Base-by-base conservation (phyloP, 305 asterid species). In the Fraxinus greggii region DNA sequence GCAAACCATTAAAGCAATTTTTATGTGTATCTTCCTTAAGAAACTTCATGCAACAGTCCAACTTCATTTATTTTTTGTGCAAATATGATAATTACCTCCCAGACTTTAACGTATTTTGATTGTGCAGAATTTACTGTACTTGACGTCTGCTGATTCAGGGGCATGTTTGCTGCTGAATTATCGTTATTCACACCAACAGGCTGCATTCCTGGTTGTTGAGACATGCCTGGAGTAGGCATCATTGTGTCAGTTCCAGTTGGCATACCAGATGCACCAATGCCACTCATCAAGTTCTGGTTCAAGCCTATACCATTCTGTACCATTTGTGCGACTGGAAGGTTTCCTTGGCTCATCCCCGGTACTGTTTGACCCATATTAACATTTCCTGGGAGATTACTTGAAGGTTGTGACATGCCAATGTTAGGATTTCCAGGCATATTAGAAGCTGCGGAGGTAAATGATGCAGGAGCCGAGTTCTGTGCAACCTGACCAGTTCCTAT, bases 201-300 rank as follows among this genome's bases (percentile, higher is more conserved):
- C 87, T 90, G 98, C 93, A 92, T 88, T 85, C 93, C 97, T 78
- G 87, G 91, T 79, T 91, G 97, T 83, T 90, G 99, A 74, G 92
- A 79, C 93, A 93, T 93, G 78, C 97, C 98, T 78, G 95, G 93
- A 84, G 97, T 89, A 82, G 97, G 94, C 80, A 92, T 92, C 97
- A 96, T 95, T 76, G 90, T 75, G 77, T 92, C 93, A 81, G 81
- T 88, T 79, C 92, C 97, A 79, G 98, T 86, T 81, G 97, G 84
- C 83, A 92, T 81, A 85, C 89, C 85, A 76, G 97, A 83, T 48
- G 90, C 82, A 80, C 92, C 92, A 38, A 78, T 77, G 77, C 90
- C 93, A 83, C 84, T 89, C 90, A 92, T 85, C 91, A 92, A 86
- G 78, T 91, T 93, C 81, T 86, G 97, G 85, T 89, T 96, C 91